Evolutionary conservation across 2,329 filamentous ascomycete species (phyloP), one percentile per base, ranked within the genome.

Genomic region (Colletotrichum nymphaeae): DNA sequence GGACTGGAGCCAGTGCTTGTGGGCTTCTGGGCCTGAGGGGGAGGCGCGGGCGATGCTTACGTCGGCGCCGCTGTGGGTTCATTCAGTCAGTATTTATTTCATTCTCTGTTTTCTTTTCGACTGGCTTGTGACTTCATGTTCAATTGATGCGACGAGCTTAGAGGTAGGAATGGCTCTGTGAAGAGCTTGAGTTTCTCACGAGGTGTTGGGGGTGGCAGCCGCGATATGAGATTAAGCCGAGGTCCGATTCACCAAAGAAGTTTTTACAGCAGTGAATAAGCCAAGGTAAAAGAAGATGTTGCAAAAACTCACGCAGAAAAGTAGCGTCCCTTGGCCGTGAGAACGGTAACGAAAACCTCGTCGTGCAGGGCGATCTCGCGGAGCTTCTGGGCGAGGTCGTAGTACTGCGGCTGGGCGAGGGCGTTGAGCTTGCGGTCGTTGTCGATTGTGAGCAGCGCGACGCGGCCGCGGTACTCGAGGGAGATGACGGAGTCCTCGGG

Each of bases 341-440:
- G 80, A 12, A 98, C 87, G 3, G 96, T 98, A 78, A 98, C 91
- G 79, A 89, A 94, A 73, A 98, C 91, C 76, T 97, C 94, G 74
- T 96, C 91, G 75, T 92, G 92, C 9, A 86, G 88, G 19, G 95
- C 95, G 62, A 98, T 88, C 80, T 98, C 92, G 71, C 93, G 90
- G 80, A 99, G 85, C 62, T 91, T 88, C 77, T 90, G 88, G 1
- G 93, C 91, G 55, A 98, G 88, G 35, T 91, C 88, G 82, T 93
- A 97, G 86, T 98, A 98, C 64, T 92, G 88, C 74, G 89, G 85
- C 78, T 89, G 87, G 73, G 86, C 89, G 64, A 98, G 85, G 37
- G 96, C 95, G 82, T 97, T 97, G 82, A 98, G 94, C 85, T 98
- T 98, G 81, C 92, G 90, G 67, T 92, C 90, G 64, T 94, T 93